These are phyloP conservation scores for Backusella mclennaniae DNA, from an alignment of 192 early-diverging fungal species.

Conservation along the genomic window DNA sequence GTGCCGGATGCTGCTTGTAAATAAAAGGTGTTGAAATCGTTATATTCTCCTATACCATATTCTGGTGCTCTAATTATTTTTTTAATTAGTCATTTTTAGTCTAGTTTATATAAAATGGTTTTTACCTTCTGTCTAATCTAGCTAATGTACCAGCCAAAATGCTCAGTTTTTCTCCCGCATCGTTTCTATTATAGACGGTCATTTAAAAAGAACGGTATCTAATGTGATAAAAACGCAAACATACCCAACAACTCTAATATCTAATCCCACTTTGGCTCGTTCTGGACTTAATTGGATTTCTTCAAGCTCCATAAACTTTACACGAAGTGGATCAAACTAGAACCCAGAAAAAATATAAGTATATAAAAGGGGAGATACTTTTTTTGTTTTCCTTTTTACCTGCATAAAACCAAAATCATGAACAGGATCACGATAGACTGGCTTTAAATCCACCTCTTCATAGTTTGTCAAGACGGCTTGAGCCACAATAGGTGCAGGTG, in stretches of 20 bases:
- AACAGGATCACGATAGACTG: constrained; percentile 78
- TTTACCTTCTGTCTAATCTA: constrained; percentile 61
- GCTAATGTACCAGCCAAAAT: constrained; percentile 75
- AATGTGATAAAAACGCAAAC: neutral
- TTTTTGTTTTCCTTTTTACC: constrained; percentile 3
- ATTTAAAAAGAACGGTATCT: neutral
- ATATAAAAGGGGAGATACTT: neutral
- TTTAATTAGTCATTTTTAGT: neutral
- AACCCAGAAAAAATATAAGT: no score
- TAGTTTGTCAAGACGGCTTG: constrained; percentile 72
- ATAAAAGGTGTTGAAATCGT: constrained; percentile 85
- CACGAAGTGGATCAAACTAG: constrained; percentile 62
- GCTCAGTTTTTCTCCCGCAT: constrained; percentile 79
- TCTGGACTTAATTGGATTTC: constrained; percentile 69
- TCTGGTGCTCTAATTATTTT: constrained; percentile 55
- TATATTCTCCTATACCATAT: constrained; percentile 68
- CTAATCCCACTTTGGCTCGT: constrained; percentile 70
- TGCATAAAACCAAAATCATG: constrained; percentile 83
- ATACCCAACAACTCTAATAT: constrained; percentile 73
- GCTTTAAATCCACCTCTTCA: constrained; percentile 70
- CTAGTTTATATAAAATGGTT: neutral
- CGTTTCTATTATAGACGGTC: constrained; percentile 41
- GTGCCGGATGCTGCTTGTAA: constrained; percentile 71
- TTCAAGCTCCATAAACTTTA: constrained; percentile 67
- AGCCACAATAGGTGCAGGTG: constrained; percentile 68